These are phyloP conservation scores for Boletus vinaceobasis DNA, from an alignment of 768 basidiomycete genomes.

Conservation along the genomic window DNA sequence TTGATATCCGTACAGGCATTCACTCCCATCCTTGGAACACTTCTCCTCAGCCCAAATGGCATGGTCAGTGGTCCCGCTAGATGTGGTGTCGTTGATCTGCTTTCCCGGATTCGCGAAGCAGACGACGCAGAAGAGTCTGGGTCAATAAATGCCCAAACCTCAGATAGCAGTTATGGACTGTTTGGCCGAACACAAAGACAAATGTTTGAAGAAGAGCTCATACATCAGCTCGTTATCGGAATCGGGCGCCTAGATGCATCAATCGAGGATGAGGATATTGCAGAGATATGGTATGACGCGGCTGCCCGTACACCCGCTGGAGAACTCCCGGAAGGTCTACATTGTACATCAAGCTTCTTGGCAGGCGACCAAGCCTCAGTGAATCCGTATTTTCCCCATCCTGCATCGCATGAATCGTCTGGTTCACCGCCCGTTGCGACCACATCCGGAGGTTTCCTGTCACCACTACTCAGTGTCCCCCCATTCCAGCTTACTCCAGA, in stretches of 20 bases:
- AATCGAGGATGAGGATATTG: constrained; percentile 34
- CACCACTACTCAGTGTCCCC: constrained; percentile 12
- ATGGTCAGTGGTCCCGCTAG: constrained; percentile 72
- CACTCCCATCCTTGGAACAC: constrained; percentile 85
- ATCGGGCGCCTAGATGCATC: constrained; percentile 69
- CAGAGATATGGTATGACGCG: constrained; percentile 33
- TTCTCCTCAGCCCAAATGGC: constrained; percentile 78
- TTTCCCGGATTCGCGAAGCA: constrained; percentile 64
- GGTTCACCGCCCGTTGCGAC: constrained; percentile 23
- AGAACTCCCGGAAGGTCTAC: constrained; percentile 22
- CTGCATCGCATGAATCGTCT: constrained; percentile 31
- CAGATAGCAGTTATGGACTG: constrained; percentile 36
- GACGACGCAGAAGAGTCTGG: constrained; percentile 42
- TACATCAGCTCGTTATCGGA: constrained; percentile 85
- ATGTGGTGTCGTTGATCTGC: constrained; percentile 71
- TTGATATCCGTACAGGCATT: constrained; percentile 80
- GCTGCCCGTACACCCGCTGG: constrained; percentile 30
- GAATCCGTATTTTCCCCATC: constrained; percentile 56
- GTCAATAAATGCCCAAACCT: constrained; percentile 33
- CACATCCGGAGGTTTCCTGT: constrained; percentile 12
- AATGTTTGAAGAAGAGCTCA: constrained; percentile 75
- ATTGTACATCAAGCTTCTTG: constrained; percentile 7
- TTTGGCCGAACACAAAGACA: constrained; percentile 56
- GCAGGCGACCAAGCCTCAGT: constrained; percentile 14
- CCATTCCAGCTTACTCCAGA: constrained; percentile 18